Evolutionary conservation across 257 asterid species (phyloP), one percentile per base, ranked within the genome.

Genomic region (Solanum pimpinellifolium): DNA sequence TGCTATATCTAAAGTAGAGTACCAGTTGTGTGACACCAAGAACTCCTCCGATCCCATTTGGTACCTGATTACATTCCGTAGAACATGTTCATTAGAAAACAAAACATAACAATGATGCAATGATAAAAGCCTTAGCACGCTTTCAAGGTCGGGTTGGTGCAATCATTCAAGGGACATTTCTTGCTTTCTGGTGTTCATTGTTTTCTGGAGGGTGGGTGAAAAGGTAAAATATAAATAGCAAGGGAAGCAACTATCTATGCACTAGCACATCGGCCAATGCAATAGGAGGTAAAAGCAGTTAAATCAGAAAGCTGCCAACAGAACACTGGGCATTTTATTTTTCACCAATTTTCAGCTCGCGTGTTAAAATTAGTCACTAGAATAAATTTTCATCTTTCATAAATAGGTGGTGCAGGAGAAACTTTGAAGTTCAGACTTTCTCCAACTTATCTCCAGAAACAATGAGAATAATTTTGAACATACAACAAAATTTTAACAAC

Each of bases 1-100:
- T 86, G 82, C 94, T 92, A 92, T 93, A 95, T 83, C 85, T 90
- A 31, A 87, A 95, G 94, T 94, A 95, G 59, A 95, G 87, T 78
- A 86, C 93, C 90, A 95, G 85, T 90, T 95, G 98, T 82, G 92
- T 69, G 29, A 93, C 86, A 83, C 98, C 98, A 47, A 95, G 98
- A 88, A 95, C 39, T 69, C 93, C 93, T 87, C 98, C 98, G 52
- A 95, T 91, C 88, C 98, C 98, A 83, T 95, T 95, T 2, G 98
- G 98, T 46, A 94, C 92, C 98, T 95, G 91, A 81, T 72, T 56
- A 87, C 5, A 33, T 76, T 65, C 72, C 18, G n/a, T 31, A 39
- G 41, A 74, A 73, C 74, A 7, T 20, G 65, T 47, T 42, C 35
- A 69, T 73, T 37, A 70, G 59, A 46, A 29, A 42, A 16, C 66